These are phyloP conservation scores for Saksenaea oblongispora DNA, from an alignment of 371 early-diverging fungal genomes.

Conservation along the genomic window DNA sequence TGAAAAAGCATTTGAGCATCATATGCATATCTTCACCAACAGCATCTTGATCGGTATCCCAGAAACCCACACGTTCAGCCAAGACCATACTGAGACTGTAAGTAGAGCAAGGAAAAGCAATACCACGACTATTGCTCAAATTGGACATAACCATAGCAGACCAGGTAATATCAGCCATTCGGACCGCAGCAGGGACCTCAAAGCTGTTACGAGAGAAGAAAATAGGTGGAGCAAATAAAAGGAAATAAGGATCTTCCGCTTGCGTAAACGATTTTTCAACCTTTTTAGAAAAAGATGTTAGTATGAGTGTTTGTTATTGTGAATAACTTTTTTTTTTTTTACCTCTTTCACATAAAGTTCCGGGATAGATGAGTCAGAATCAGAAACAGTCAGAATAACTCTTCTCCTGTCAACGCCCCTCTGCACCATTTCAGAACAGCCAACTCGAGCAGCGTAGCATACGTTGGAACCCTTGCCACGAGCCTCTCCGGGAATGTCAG, in stretches of 20 bases:
- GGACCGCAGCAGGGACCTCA: conserved; percentile 67
- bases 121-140: conserved; percentile 55
- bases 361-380: conserved; percentile 70
- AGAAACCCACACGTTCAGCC: conserved; percentile 62
- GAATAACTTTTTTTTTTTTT: background rate
- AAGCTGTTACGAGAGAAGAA: conserved; percentile 71
- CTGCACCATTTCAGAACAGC: conserved; percentile 24
- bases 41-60: conserved; percentile 73
- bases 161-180: conserved; percentile 73
- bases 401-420: conserved; percentile 37
- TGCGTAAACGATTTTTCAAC: conserved; percentile 25
- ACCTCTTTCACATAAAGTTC: conserved; percentile 55
- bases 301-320: background rate
- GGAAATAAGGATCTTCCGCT: conserved; percentile 31
- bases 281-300: conserved; percentile 1
- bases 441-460: conserved; percentile 59
- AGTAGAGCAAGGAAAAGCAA: conserved; percentile 70
- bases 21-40: conserved; percentile 80
- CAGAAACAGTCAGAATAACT: conserved; percentile 67
- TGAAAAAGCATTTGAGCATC: conserved; percentile 72
- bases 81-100: conserved; percentile 67
- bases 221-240: conserved; percentile 65
- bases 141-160: conserved; percentile 70
- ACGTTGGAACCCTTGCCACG: conserved; percentile 74
- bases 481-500: conserved; percentile 63